Evolutionary conservation across 2,329 filamentous ascomycete genomes (phyloP), one percentile per base, ranked within the genome.

Genomic region (Botrytis byssoidea): DNA sequence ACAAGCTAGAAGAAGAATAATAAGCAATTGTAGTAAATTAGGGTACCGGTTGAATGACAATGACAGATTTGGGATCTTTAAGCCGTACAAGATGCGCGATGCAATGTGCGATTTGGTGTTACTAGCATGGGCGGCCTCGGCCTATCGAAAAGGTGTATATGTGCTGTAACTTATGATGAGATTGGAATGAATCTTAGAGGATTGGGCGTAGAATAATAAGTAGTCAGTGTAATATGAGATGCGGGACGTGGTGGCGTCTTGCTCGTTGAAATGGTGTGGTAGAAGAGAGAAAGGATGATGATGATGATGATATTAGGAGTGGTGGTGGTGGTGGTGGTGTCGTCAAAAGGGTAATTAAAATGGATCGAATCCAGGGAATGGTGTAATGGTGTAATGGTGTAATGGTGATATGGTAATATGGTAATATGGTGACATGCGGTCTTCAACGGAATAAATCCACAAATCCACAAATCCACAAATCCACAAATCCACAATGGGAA

Each of bases 71-170:
- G 20, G 61, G 48, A 57, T 29, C 55, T 32, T 63, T 42, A 25
- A 73, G 71, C 64, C 55, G 71, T 61, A 61, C 63, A 72, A 69
- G 71, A 72, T 72, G 70, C 60, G 55, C 64, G n/a, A 73, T 69
- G 35, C 55, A n/a, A 61, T 69, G 35, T 69, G 51, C 64, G 71
- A 68, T 69, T 73, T 48, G 18, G 71, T 69, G 64, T 67, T 61
- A 69, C 71, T 44, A 22, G 18, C 25, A 73, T 51, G 64, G 44
- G 51, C 71, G 71, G 37, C 71, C 71, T 73, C 71, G 42, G 61
- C 69, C 57, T 51, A 29, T 35, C 32, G 25, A 66, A 71, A 48
- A 25, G 59, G 59, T 71, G 32, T 66, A 32, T 65, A n/a, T 66
- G 42, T 46, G 69, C 48, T 37, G 70, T n/a, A 46, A 59, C 29